Evolutionary conservation across 768 basidiomycete species (phyloP).

Genomic region (Russula virescens): DNA sequence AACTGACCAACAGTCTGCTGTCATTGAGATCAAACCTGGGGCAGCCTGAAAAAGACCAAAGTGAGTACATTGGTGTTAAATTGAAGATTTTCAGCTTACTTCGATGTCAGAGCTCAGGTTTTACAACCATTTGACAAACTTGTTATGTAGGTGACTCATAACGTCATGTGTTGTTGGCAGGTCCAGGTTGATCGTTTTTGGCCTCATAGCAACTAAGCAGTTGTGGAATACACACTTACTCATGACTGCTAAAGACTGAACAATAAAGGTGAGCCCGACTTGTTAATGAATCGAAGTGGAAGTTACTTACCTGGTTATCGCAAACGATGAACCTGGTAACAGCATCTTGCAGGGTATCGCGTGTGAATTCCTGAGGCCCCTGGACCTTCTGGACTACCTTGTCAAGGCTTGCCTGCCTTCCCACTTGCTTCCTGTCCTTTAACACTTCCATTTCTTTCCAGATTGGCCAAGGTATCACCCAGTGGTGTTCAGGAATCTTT

Average conservation of each 20-base stretch:
- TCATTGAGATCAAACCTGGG: not conserved
- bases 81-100: no score
- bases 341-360: not conserved
- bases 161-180: not conserved
- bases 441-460: not conserved
- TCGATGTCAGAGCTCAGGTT: no score
- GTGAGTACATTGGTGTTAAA: no score
- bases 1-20: not conserved
- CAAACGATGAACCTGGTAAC: not conserved
- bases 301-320: constrained; percentile 3
- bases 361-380: not conserved
- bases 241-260: not conserved
- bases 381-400: no score
- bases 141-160: not conserved
- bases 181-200: not conserved
- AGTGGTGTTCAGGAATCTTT: not conserved
- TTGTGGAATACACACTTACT: not conserved
- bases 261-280: no score
- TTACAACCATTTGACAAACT: no score
- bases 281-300: no score
- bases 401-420: no score
- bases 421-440: no score
- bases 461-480: not conserved
- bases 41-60: not conserved
- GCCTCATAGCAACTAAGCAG: not conserved